These are phyloP conservation scores for Fusarium sp. DNA, from an alignment of 2,329 filamentous ascomycete genomes.

Conservation along the genomic window DNA sequence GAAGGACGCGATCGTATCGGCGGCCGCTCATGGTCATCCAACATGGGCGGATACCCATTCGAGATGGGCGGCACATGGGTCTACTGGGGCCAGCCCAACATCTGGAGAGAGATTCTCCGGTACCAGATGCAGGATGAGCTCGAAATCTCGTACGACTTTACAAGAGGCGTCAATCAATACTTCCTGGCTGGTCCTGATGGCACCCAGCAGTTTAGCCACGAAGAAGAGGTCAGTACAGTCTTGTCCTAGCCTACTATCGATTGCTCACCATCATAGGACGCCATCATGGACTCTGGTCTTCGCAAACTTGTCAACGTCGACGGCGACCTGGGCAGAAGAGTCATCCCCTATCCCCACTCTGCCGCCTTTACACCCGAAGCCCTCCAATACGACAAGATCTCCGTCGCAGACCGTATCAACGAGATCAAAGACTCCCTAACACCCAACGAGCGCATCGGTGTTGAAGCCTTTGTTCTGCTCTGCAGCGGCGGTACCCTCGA, in stretches of 20 bases:
- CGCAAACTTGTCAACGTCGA: constrained; percentile 61
- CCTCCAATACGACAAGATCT: constrained; percentile 53
- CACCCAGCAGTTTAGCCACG: constrained; percentile 52
- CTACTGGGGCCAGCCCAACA: constrained; percentile 57
- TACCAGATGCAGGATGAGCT: constrained; percentile 58
- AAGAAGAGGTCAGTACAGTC: constrained; percentile 51
- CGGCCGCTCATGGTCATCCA: constrained; percentile 59
- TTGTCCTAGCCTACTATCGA: too few species aligned
- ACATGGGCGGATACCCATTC: constrained; percentile 56
- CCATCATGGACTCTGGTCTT: constrained; percentile 48
- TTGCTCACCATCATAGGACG: constrained; percentile 27
- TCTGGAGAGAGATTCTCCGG: constrained; percentile 59
- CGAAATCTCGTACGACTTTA: constrained; percentile 55
- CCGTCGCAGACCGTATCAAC: constrained; percentile 55
- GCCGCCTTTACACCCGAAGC: constrained; percentile 48
- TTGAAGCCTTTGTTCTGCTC: constrained; percentile 57
- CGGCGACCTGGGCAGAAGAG: constrained; percentile 50
- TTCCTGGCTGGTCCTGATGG: constrained; percentile 49
- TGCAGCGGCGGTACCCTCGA: constrained; percentile 57
- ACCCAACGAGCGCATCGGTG: constrained; percentile 52
- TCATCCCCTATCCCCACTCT: constrained; percentile 57
- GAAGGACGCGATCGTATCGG: constrained; percentile 62
- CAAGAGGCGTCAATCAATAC: constrained; percentile 56
- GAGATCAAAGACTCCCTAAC: constrained; percentile 54
- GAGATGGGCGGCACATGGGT: constrained; percentile 65